Evolutionary conservation across 2,329 filamentous ascomycete genomes (phyloP), one percentile per base, ranked within the genome.

Genomic region (Verticillium alfalfae): DNA sequence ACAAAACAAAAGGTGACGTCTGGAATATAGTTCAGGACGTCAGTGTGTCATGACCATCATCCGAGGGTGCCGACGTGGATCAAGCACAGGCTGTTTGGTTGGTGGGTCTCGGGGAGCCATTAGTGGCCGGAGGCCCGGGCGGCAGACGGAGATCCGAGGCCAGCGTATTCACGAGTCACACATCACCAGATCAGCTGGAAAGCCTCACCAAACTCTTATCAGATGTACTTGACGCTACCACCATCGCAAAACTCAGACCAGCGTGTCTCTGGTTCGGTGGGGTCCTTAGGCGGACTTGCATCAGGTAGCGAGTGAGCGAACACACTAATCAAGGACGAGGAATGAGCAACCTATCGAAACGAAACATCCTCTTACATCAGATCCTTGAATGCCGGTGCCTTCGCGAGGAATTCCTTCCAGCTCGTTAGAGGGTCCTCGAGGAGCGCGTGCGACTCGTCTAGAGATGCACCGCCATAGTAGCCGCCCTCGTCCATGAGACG

Each of bases 401-500:
- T 39, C 9, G 34, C 67, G 5, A 76, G 68, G 67, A 72, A 77
- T 3, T 73, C 70, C 67, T 70, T 73, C 74, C 75, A 77, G 6
- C 68, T 71, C 0, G 69, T 72, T 1, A 75, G 70, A 69, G 72
- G 69, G 54, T 75, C 71, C 1, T 70, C 69, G 5, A 78, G 39
- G 31, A 77, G 65, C 5, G 58, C 63, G 59, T 70, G 55, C 34
- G 71, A 75, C 61, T 70, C 69, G 10, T 66, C 65, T 5, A 77
- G 63, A 41, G 69, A 67, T 18, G 69, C 73, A 0, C 72, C 73
- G 2, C 60, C 71, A 36, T 75, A 79, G 63, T 79, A 79, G 1
- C 75, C 76, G 2, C 73, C 75, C 10, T 75, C 72, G 37, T 74
- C 70, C 22, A 78, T 63, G 8, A 79, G 67, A 16, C 72, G 65